Conservation (phyloP, 140 eudicot genomes). For the Anethum foeniculum region DNA sequence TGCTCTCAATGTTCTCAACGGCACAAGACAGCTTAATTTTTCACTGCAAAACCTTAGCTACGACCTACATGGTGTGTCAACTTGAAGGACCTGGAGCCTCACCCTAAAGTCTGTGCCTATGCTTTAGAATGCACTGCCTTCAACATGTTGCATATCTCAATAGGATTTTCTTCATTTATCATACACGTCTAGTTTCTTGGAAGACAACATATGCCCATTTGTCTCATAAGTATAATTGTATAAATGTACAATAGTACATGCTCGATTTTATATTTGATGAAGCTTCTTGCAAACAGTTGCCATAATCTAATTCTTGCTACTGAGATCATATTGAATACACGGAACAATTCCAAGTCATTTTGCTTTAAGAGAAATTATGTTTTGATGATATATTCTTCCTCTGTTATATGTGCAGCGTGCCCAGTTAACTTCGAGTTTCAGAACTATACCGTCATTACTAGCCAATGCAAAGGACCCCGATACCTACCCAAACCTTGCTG, state of each 20-base stretch:
- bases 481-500: constrained; percentile 49
- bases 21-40: not conserved
- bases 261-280: not conserved
- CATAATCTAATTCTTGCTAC: not conserved
- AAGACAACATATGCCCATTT: not conserved
- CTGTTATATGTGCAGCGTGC: constrained; percentile 38
- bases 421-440: constrained; percentile 52
- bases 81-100: not conserved
- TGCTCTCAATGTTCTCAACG: not conserved
- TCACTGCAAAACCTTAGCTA: not conserved
- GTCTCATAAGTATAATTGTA: not conserved
- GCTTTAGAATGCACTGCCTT: not conserved
- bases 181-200: not conserved
- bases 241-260: not conserved
- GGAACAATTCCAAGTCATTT: not conserved
- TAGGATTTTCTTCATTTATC: not conserved
- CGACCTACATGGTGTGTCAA: not conserved
- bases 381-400: not conserved
- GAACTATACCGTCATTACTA: constrained; percentile 69
- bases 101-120: not conserved
- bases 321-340: not conserved
- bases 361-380: not conserved
- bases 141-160: not conserved
- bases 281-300: not conserved
- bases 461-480: constrained; percentile 67